Percentiles rank a stretch among this genome's conserved stretches.
Conservation (phyloP, 1,284 basidiomycete genomes). For the Ustilago tritici region DNA sequence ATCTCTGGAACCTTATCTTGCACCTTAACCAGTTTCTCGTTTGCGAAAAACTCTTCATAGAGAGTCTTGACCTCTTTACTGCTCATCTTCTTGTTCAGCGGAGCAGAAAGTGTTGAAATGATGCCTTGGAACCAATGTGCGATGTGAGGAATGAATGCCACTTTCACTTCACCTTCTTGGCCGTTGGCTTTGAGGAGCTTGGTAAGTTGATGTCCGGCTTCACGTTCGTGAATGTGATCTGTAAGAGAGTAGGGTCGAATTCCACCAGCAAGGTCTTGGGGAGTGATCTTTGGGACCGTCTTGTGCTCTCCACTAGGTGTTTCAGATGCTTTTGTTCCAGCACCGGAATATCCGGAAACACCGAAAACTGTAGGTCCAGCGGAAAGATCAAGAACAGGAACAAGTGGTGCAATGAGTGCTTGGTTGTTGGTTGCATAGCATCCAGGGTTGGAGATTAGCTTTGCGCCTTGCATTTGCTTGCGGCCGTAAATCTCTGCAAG, state of each 20-base stretch:
- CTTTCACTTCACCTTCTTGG: slow-evolving; percentile 72
- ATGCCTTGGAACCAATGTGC: slow-evolving; percentile 98
- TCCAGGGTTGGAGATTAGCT: slow-evolving; percentile 93
- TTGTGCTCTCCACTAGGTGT: slow-evolving; percentile 39
- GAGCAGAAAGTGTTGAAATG: slow-evolving; percentile 84
- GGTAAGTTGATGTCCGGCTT: slow-evolving; percentile 85
- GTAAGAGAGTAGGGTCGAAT: slow-evolving; percentile 89
- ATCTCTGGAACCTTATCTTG: slow-evolving; percentile 81
- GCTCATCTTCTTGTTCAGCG: slow-evolving; percentile 76
- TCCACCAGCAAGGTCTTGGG: slow-evolving; percentile 81
- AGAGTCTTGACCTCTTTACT: slow-evolving; percentile 81
- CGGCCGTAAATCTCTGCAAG: slow-evolving; percentile 87
- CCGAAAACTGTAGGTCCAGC: slow-evolving; percentile 81
- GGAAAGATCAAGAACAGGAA: slow-evolving; percentile 73
- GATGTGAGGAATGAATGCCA: slow-evolving; percentile 89
- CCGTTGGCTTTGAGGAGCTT: slow-evolving; percentile 70
- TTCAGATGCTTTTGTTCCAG: slow-evolving; percentile 80
- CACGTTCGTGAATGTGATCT: slow-evolving; percentile 98
- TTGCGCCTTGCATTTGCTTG: slow-evolving; percentile 77
- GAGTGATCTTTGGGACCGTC: slow-evolving; percentile 83
- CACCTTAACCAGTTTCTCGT: slow-evolving; percentile 80
- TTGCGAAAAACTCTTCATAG: slow-evolving; percentile 82
- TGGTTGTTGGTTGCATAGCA: slow-evolving; percentile 96
- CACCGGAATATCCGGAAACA: slow-evolving; percentile 92
- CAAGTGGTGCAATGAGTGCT: slow-evolving; percentile 87